A percentile compares a stretch with the other conserved stretches of the same genome.
These are phyloP conservation scores for Pythium rishiriense DNA, from an alignment of 352 stramenopile species.

Conservation along the genomic window DNA sequence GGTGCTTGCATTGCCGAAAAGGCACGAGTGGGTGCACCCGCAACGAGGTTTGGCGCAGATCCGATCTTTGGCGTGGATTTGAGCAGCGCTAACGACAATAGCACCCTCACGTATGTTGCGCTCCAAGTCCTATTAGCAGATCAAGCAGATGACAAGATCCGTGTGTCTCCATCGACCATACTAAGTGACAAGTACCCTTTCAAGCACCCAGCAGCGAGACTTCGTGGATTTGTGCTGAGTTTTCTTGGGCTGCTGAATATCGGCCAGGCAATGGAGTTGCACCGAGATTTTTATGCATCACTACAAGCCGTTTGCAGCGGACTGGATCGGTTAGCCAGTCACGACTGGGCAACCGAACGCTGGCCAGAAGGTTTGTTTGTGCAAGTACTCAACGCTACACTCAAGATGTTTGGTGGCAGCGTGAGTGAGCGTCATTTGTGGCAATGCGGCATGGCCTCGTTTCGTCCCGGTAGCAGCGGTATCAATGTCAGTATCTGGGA, in stretches of 20 bases:
- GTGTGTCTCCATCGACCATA: conserved; percentile 21
- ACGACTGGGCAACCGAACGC: conserved; percentile 54
- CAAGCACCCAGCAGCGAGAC: conserved; percentile 35
- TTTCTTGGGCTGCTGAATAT: conserved; percentile 70
- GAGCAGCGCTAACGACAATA: neutral
- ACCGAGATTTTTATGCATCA: conserved; percentile 35
- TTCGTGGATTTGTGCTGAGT: conserved; percentile 60
- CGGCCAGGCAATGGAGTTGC: conserved; percentile 43
- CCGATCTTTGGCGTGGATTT: conserved; percentile 17
- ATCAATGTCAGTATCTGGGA: conserved; percentile 76
- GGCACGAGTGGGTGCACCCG: conserved; percentile 15
- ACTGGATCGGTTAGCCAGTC: conserved; percentile 55
- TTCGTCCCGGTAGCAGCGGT: conserved; percentile 39
- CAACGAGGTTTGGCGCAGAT: conserved; percentile 38
- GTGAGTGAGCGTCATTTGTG: conserved; percentile 54
- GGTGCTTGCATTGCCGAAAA: conserved; percentile 47
- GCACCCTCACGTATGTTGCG: conserved; percentile 30
- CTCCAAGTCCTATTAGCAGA: conserved; percentile 28
- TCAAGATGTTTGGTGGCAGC: conserved; percentile 56
- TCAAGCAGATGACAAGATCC: conserved; percentile 29
- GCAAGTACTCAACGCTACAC: conserved; percentile 41
- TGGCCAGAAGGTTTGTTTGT: conserved; percentile 55
- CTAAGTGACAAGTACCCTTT: conserved; percentile 31
- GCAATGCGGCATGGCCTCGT: conserved; percentile 61
- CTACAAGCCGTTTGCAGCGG: conserved; percentile 54